Conservation (phyloP, 2,329 filamentous ascomycete species). For the Pseudogymnoascus destructans region DNA sequence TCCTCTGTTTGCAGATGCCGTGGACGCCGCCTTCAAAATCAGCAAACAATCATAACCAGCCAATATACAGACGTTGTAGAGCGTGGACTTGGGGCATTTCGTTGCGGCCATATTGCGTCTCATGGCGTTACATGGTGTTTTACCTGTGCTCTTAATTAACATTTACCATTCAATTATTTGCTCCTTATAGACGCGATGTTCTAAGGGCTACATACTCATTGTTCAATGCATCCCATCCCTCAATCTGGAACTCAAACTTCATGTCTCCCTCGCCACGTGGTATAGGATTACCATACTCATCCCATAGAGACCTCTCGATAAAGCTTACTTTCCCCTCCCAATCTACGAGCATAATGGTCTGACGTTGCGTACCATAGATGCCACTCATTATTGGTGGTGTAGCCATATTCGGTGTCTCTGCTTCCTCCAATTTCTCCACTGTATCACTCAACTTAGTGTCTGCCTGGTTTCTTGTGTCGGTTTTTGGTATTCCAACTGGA, state of each 20-base stretch:
- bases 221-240: conserved; percentile 29
- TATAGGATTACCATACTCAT: conserved; percentile 42
- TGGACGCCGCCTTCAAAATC: not conserved
- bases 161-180: not conserved
- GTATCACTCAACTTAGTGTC: conserved; percentile 24
- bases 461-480: conserved; percentile 26
- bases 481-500: not conserved
- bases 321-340: conserved; percentile 49
- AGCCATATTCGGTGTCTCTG: conserved; percentile 29
- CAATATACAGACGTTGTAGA: not conserved
- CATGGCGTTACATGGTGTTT: not conserved
- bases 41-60: not conserved
- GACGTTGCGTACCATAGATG: conserved; percentile 51
- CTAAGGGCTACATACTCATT: conserved; percentile 15
- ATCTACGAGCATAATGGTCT: conserved; percentile 49
- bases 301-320: conserved; percentile 46
- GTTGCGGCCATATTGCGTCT: not conserved
- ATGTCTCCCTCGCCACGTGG: conserved; percentile 42
- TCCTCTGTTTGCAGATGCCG: not conserved
- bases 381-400: conserved; percentile 38
- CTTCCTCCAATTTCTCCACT: conserved; percentile 23
- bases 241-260: conserved; percentile 42
- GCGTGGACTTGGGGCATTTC: not conserved
- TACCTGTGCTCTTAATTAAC: not conserved
- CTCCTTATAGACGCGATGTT: not conserved